Base-by-base conservation (phyloP, 2,329 filamentous ascomycete species). In the Colletotrichum caudatum region DNA sequence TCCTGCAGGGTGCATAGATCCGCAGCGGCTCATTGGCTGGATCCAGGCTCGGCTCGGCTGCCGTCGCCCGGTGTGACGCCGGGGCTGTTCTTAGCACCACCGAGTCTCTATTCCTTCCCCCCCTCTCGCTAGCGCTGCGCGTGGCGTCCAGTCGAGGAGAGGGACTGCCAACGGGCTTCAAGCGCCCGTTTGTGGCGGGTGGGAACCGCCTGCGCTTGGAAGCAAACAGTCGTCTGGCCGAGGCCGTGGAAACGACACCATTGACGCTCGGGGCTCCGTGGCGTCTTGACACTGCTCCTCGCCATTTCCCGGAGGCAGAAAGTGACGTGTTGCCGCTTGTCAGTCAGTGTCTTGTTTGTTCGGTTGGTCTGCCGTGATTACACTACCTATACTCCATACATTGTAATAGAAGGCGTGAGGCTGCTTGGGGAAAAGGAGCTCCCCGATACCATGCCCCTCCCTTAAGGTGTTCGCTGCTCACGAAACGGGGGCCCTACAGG, bases 151-250 rank as follows among this genome's bases (percentile, higher is more conserved):
- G 58, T 71, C 69, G 46, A 64, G 37, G 51, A 35, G 54, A 39
- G 57, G 18, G 16, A 23, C 11, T n/a, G 61, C 35, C 35, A 64
- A 46, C 39, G 26, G 56, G 26, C 57, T 29, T 44, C 65, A 57
- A 64, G 51, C 44, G 65, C 69, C 66, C 65, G 69, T 64, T 60
- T 23, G 69, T 72, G 69, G 69, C 69, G 69, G 69, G 65, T 65
- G 69, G 48, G 50, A 59, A 59, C n/a, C 50, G 48, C 50, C 68
- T 64, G 57, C 41, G 63, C 66, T 62, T 63, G 50, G 48, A 46
- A 53, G 39, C 54, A 51, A 18, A 23, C 46, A 51, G 35, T 11
- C 26, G 16, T n/a, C 41, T 68, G 57, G 64, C 56, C 58, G 41
- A 60, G 50, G 66, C 44, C 62, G 37, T 39, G 48, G 61, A 39